Conservation (phyloP, 257 asterid species). For the Nicotiana sylvestris region DNA sequence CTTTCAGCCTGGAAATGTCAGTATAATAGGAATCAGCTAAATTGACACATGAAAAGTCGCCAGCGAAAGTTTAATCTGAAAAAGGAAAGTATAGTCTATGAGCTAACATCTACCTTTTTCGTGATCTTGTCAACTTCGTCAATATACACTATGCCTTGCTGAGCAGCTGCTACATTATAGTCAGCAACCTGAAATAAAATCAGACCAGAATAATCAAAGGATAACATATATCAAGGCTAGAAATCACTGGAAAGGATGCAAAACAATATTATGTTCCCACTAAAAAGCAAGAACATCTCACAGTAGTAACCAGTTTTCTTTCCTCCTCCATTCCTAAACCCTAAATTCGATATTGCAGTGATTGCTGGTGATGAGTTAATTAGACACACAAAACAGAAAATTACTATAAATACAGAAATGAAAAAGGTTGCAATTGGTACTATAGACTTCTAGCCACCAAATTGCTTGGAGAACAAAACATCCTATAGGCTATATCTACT, state of each 20-base stretch:
- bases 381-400: background rate
- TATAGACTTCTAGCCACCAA: background rate
- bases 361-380: background rate
- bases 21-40: conserved; percentile 9
- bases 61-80: background rate
- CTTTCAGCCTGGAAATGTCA: conserved; percentile 74
- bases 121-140: conserved; percentile 99
- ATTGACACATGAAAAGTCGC: background rate
- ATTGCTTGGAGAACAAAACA: background rate
- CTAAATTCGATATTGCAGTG: background rate
- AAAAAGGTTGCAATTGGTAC: background rate
- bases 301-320: background rate
- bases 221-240: background rate
- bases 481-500: background rate
- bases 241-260: conserved; percentile 5
- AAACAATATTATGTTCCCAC: background rate
- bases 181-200: conserved; percentile 71
- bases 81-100: background rate
- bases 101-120: conserved; percentile 51
- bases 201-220: background rate
- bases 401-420: background rate
- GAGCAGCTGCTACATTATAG: conserved; percentile 93
- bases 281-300: background rate
- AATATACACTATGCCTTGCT: conserved; percentile 95
- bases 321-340: background rate